A percentile compares a stretch with the other conserved stretches of the same genome.
These are phyloP conservation scores for Salix dunnii DNA, from an alignment of 345 rosid genomes.

Conservation along the genomic window DNA sequence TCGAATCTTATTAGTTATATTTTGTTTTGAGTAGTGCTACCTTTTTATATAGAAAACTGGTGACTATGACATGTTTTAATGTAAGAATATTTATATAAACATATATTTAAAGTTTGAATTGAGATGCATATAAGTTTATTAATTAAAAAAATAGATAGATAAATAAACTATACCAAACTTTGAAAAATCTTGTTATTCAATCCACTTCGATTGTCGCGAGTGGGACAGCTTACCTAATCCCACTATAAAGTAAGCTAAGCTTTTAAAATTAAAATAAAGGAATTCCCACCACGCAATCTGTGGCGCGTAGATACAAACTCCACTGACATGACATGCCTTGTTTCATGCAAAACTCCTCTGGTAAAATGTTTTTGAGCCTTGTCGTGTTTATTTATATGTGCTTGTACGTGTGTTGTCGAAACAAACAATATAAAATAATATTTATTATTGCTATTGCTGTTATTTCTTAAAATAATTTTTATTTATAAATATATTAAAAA, in stretches of 20 bases:
- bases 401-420: neutral
- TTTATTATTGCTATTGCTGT: too few relatives aligned
- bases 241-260: neutral
- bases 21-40: too few relatives aligned
- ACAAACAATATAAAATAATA: neutral
- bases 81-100: too few relatives aligned
- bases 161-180: constrained; percentile 6
- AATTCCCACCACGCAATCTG: neutral
- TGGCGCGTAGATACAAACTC: neutral
- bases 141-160: too few relatives aligned
- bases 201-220: constrained; percentile 12
- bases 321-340: neutral
- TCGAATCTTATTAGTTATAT: too few relatives aligned
- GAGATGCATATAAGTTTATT: too few relatives aligned
- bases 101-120: too few relatives aligned
- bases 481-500: too few relatives aligned
- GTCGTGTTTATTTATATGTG: neutral
- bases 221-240: constrained; percentile 28
- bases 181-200: constrained; percentile 9
- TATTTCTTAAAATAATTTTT: too few relatives aligned
- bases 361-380: neutral
- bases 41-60: too few relatives aligned
- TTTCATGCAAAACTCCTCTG: neutral
- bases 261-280: neutral
- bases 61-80: too few relatives aligned